Conservation (phyloP, 2,329 filamentous ascomycete genomes). For the Colletotrichum viniferum region DNA sequence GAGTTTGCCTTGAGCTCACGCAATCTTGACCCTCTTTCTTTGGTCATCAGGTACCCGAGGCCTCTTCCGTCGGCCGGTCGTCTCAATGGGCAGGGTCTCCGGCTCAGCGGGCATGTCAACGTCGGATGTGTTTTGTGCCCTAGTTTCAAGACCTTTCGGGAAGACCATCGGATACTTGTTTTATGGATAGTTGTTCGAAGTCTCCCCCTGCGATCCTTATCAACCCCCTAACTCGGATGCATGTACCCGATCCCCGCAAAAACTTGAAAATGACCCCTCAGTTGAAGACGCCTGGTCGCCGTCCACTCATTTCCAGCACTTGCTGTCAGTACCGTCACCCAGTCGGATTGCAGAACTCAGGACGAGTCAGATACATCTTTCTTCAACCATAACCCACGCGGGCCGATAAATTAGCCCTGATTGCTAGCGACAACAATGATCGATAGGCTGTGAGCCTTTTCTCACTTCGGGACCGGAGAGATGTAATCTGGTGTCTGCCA, state of each 20-base stretch:
- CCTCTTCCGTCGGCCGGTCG: neutral
- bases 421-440: neutral
- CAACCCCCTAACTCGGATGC: neutral
- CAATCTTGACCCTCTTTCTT: neutral
- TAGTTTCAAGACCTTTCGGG: neutral
- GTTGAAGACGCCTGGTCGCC: neutral
- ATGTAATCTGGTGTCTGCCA: no score
- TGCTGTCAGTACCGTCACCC: neutral
- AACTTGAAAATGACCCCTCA: neutral
- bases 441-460: neutral
- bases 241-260: neutral
- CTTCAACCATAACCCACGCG: neutral
- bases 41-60: neutral
- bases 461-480: neutral
- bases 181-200: neutral
- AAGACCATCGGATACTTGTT: neutral
- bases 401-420: neutral
- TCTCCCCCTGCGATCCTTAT: neutral
- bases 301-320: neutral
- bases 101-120: neutral
- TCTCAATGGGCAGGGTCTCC: accelerated
- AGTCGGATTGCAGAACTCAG: neutral
- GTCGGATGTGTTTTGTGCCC: neutral
- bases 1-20: neutral
- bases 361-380: neutral